phyloP scores from a whole-genome alignment of 768 basidiomycete species.

The Amanita brunnescens region DNA sequence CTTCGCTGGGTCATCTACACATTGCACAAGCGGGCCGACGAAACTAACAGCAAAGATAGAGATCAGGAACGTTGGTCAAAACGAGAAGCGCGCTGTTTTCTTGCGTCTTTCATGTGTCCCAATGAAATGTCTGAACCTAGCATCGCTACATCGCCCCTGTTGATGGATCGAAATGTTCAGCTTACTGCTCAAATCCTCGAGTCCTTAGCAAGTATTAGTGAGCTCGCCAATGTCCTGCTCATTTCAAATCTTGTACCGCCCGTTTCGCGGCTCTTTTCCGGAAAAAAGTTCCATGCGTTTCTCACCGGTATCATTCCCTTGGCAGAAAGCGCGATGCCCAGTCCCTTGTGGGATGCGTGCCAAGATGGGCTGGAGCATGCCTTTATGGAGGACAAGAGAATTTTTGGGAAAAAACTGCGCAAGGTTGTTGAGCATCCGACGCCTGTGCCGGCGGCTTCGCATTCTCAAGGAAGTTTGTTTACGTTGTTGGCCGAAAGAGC shows the following conservation, averaged over 20 bases:
- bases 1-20: slow-evolving; percentile 53
- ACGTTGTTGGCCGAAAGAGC: neutral
- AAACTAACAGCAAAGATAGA: slow-evolving; percentile 44
- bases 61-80: slow-evolving; percentile 64
- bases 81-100: slow-evolving; percentile 50
- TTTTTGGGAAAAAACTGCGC: slow-evolving; percentile 30
- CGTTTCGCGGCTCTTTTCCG: slow-evolving; percentile 46
- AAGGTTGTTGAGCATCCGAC: slow-evolving; percentile 8
- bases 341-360: slow-evolving; percentile 39
- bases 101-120: slow-evolving; percentile 38
- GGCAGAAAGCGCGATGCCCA: slow-evolving; percentile 17
- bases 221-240: slow-evolving; percentile 54
- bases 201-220: slow-evolving; percentile 50
- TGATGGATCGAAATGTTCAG: slow-evolving; percentile 57
- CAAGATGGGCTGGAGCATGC: slow-evolving; percentile 36
- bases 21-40: slow-evolving; percentile 42
- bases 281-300: slow-evolving; percentile 46
- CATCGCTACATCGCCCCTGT: slow-evolving; percentile 22
- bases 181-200: slow-evolving; percentile 55
- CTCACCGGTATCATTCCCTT: slow-evolving; percentile 27
- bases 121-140: slow-evolving; percentile 7
- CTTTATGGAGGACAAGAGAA: slow-evolving; percentile 39
- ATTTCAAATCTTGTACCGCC: slow-evolving; percentile 39
- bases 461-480: neutral
- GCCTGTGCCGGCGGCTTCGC: neutral